Evolutionary conservation across 192 early-diverging fungal species (phyloP).

Genomic region (Coemansia sp.): DNA sequence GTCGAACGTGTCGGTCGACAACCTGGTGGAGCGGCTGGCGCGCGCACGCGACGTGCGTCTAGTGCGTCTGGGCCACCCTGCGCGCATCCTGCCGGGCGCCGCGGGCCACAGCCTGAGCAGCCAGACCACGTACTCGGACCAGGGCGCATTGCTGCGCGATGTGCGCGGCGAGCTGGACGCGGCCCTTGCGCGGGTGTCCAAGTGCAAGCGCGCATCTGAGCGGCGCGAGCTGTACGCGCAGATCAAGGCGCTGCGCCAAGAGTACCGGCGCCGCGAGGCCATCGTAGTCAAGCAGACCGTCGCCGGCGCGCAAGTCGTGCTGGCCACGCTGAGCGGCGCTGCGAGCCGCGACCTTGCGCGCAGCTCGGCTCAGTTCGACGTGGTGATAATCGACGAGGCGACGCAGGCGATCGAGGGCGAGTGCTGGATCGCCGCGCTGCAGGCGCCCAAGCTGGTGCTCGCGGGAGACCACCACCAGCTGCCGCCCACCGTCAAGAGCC

Average conservation of each 20-base stretch:
- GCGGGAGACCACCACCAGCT: constrained; percentile 91
- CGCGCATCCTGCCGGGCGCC: constrained; percentile 69
- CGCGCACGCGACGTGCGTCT: constrained; percentile 56
- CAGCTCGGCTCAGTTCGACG: constrained; percentile 64
- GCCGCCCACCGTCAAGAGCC: constrained; percentile 70
- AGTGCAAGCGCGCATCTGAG: constrained; percentile 64
- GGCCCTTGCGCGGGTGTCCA: constrained; percentile 58
- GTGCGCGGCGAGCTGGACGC: constrained; percentile 75
- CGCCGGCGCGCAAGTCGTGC: constrained; percentile 61
- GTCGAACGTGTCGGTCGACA: constrained; percentile 87
- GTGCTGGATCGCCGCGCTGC: constrained; percentile 85
- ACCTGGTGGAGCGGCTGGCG: constrained; percentile 77
- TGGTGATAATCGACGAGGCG: constrained; percentile 87
- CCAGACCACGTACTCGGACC: constrained; percentile 62
- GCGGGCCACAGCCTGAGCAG: constrained; percentile 70
- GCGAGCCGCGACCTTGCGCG: constrained; percentile 36
- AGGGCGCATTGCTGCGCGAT: constrained; percentile 71
- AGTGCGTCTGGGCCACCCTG: constrained; percentile 83
- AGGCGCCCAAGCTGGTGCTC: constrained; percentile 69
- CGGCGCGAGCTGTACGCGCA: constrained; percentile 61
- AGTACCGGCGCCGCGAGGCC: constrained; percentile 67
- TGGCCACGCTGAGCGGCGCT: constrained; percentile 77
- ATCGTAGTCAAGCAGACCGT: constrained; percentile 62
- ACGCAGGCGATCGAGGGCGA: constrained; percentile 83
- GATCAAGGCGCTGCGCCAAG: constrained; percentile 66